A percentile compares a stretch with the other conserved stretches of the same genome.
These are phyloP conservation scores for Begonia fuchsioides DNA, from an alignment of 306 rosid species.

Conservation along the genomic window DNA sequence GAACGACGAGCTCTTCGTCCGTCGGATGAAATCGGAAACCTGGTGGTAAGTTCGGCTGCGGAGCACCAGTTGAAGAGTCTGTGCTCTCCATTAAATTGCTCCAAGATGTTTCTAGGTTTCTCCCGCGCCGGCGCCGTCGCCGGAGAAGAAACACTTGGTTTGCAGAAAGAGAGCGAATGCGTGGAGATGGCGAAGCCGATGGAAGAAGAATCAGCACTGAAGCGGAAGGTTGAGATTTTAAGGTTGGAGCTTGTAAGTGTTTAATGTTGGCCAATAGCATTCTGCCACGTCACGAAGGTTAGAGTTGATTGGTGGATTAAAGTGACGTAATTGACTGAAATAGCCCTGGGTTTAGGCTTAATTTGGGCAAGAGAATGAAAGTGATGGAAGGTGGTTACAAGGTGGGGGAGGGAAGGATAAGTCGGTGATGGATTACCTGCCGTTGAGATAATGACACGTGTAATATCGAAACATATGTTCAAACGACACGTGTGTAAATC, in stretches of 20 bases:
- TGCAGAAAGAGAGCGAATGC: no score
- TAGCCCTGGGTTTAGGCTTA: background rate
- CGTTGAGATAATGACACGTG: conserved; percentile 25
- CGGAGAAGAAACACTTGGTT: background rate
- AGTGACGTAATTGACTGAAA: background rate
- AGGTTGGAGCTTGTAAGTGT: no score
- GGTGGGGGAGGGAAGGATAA: conserved; percentile 11
- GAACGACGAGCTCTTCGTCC: conserved; percentile 62
- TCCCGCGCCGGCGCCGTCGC: no score
- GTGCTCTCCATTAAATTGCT: conserved; percentile 60
- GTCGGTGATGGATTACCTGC: conserved; percentile 29
- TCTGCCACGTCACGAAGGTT: background rate
- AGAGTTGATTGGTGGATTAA: background rate
- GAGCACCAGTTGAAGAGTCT: conserved; percentile 52
- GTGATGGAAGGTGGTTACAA: background rate
- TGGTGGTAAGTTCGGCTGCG: conserved; percentile 46
- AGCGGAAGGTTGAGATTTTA: background rate
- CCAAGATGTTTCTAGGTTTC: no score
- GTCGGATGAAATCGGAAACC: conserved; percentile 72
- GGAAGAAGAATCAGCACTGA: conserved; percentile 1
- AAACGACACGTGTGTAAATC: conserved; percentile 30
- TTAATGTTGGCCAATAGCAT: background rate
- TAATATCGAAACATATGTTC: no score
- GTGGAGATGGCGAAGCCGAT: no score
- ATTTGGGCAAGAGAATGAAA: background rate